These are phyloP conservation scores for Lachancea fermentati DNA, from an alignment of 805 yeast species.

Conservation along the genomic window DNA sequence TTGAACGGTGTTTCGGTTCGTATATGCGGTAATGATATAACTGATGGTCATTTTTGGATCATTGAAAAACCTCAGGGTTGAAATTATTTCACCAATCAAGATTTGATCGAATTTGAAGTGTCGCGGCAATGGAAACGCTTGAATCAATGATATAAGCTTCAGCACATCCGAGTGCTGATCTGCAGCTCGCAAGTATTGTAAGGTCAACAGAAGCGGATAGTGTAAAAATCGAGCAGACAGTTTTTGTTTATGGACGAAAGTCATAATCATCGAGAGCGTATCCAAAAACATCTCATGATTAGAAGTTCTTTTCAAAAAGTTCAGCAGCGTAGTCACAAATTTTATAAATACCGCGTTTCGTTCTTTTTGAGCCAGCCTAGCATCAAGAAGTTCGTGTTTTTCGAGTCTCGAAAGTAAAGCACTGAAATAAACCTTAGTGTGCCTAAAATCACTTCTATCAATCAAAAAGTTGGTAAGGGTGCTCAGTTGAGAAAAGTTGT, in stretches of 20 bases:
- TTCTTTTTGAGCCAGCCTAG: not conserved
- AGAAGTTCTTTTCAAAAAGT: slow-evolving; percentile 15
- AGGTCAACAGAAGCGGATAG: slow-evolving; percentile 13
- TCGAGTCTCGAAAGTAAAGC: slow-evolving; percentile 20
- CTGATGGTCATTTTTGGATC: slow-evolving; percentile 26
- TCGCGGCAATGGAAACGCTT: slow-evolving; percentile 9
- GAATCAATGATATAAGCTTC: slow-evolving; percentile 15
- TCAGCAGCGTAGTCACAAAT: slow-evolving; percentile 20
- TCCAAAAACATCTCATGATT: slow-evolving; percentile 21
- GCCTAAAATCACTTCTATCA: slow-evolving; percentile 15
- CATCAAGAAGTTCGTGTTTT: slow-evolving; percentile 4
- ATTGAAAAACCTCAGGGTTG: slow-evolving; percentile 21
- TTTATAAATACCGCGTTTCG: slow-evolving; percentile 13
- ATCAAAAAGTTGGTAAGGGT: slow-evolving; percentile 14
- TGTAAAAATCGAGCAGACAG: slow-evolving; percentile 11
- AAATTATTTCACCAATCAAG: slow-evolving; percentile 18
- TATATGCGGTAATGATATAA: slow-evolving; percentile 19
- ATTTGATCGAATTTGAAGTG: slow-evolving; percentile 17
- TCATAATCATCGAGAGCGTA: slow-evolving; percentile 13
- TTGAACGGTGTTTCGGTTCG: slow-evolving; percentile 8
- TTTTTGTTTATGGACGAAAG: slow-evolving; percentile 6
- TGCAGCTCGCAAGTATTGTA: slow-evolving; percentile 14
- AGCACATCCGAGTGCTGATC: slow-evolving; percentile 25
- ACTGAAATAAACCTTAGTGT: slow-evolving; percentile 17
- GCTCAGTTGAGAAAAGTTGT: slow-evolving; percentile 20